A percentile compares a stretch with the other conserved stretches of the same genome.
Evolutionary conservation across 768 basidiomycete genomes (phyloP).

Genomic region (Rhodotorula babjevae): DNA sequence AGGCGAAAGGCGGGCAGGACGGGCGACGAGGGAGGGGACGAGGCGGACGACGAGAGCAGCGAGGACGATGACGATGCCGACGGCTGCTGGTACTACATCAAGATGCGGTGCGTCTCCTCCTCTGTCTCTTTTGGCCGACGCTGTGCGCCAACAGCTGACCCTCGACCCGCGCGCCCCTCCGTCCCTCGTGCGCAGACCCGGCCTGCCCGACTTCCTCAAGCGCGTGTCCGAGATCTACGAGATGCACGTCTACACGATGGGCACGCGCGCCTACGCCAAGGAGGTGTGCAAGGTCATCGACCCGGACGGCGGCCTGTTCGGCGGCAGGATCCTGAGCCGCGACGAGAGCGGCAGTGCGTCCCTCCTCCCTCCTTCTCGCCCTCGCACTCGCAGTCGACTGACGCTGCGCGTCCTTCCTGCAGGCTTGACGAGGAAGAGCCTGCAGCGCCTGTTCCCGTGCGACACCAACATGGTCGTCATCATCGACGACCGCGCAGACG

Average conservation of each 20-base stretch:
- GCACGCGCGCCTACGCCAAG: constrained; percentile 92
- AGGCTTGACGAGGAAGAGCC: constrained; percentile 86
- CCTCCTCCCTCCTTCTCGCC: background rate
- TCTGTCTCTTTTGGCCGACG: background rate
- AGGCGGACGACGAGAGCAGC: constrained; percentile 49
- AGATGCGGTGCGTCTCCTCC: constrained; percentile 67
- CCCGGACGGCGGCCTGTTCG: constrained; percentile 76
- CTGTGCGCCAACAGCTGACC: background rate
- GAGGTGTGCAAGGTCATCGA: constrained; percentile 92
- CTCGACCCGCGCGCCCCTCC: background rate
- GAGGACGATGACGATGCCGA: constrained; percentile 49
- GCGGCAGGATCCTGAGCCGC: constrained; percentile 78
- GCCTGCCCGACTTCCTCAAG: constrained; percentile 66
- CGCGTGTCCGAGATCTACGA: constrained; percentile 75
- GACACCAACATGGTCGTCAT: constrained; percentile 99
- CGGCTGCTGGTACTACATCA: constrained; percentile 94
- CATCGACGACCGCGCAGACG: constrained; percentile 96
- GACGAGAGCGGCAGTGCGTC: constrained; percentile 87
- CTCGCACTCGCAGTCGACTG: background rate
- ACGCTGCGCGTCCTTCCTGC: background rate
- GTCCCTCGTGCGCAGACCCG: constrained; percentile 2
- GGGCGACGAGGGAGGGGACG: background rate
- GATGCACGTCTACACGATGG: constrained; percentile 99
- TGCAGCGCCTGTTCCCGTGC: constrained; percentile 88
- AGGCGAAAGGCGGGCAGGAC: background rate